phyloP scores from a whole-genome alignment of 139 green algal species.

The Mesotaenium endlicherianum region DNA sequence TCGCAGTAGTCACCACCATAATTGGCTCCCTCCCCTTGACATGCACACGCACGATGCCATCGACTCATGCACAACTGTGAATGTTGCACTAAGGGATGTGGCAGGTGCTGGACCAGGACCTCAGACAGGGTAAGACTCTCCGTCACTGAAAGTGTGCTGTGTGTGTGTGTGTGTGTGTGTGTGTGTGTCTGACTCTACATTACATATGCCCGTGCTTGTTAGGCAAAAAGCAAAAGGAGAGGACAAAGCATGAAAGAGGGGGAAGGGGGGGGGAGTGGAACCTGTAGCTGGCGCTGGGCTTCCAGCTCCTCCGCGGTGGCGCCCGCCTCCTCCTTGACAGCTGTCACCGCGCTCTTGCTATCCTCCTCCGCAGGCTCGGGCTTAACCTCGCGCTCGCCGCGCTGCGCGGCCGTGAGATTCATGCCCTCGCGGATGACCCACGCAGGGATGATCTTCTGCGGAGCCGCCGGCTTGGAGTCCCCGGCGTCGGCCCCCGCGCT shows the following conservation, averaged over 20 bases:
- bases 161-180: background rate
- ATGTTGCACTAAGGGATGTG: no score
- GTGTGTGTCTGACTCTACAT: background rate
- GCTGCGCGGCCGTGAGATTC: slow-evolving; percentile 40
- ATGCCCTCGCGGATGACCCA: slow-evolving; percentile 44
- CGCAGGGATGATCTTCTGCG: slow-evolving; percentile 29
- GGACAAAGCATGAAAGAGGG: background rate
- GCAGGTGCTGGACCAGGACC: background rate
- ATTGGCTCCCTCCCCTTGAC: no score
- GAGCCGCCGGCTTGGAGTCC: background rate
- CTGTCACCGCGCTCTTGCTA: background rate
- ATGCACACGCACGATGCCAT: no score
- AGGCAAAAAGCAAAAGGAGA: background rate
- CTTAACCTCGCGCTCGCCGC: slow-evolving; percentile 27
- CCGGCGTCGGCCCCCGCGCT: background rate
- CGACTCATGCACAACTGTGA: no score
- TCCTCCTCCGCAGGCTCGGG: slow-evolving; percentile 1
- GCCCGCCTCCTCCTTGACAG: slow-evolving; percentile 11
- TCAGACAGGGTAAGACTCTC: background rate
- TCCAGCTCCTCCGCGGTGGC: slow-evolving; percentile 4
- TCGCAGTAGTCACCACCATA: no score
- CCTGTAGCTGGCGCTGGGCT: slow-evolving; percentile 29
- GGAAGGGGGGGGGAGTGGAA: background rate
- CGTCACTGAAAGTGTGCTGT: background rate
- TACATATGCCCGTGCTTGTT: background rate